These are phyloP conservation scores for Groenewaldozyma tartarivorans DNA, from an alignment of 805 yeast species.

Conservation along the genomic window DNA sequence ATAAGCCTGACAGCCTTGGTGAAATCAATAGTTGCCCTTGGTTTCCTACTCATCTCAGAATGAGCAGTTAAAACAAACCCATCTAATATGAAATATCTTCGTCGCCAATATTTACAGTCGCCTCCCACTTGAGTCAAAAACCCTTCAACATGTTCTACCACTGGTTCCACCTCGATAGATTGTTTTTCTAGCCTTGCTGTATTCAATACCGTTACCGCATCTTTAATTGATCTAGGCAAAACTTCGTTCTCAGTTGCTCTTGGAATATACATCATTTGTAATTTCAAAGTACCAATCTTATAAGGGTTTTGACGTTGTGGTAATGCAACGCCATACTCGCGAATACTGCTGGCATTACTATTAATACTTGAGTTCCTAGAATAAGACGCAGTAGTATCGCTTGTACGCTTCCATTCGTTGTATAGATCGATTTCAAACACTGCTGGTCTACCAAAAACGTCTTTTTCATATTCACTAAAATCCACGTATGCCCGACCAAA, in stretches of 20 bases:
- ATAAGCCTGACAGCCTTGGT: slow-evolving; percentile 49
- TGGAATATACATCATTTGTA: slow-evolving; percentile 52
- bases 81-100: slow-evolving; percentile 63
- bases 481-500: slow-evolving; percentile 72
- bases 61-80: slow-evolving; percentile 70
- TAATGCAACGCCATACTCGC: neutral
- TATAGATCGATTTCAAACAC: slow-evolving; percentile 51
- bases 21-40: slow-evolving; percentile 59
- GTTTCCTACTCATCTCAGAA: slow-evolving; percentile 57
- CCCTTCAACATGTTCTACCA: slow-evolving; percentile 40
- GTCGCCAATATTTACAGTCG: slow-evolving; percentile 65
- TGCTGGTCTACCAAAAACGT: slow-evolving; percentile 44
- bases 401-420: slow-evolving; percentile 68
- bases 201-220: slow-evolving; percentile 26
- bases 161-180: slow-evolving; percentile 10
- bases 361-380: slow-evolving; percentile 11
- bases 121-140: slow-evolving; percentile 85
- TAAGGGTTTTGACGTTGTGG: slow-evolving; percentile 4
- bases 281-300: slow-evolving; percentile 45
- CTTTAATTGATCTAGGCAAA: slow-evolving; percentile 45
- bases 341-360: too few relatives aligned
- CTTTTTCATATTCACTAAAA: slow-evolving; percentile 49
- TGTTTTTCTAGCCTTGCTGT: slow-evolving; percentile 20
- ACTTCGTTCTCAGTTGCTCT: slow-evolving; percentile 32
- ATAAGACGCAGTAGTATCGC: slow-evolving; percentile 1